Evolutionary conservation across 164 flowering plant species (phyloP).

Genomic region (Cinnamomum micranthum): DNA sequence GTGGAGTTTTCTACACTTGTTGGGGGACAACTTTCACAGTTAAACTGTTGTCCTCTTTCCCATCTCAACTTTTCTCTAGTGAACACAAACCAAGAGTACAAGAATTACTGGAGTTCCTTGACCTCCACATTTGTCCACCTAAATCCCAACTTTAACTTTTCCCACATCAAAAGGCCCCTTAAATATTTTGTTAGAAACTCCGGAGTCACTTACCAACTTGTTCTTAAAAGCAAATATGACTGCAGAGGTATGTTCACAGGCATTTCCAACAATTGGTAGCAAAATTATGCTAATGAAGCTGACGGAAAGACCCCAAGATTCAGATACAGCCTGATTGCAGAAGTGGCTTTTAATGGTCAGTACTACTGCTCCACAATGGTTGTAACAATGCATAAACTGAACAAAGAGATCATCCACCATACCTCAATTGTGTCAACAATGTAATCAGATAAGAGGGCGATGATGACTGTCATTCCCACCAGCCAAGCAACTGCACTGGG

Average conservation of each 20-base stretch:
- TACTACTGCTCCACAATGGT: background rate
- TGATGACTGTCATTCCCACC: constrained; percentile 51
- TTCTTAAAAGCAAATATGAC: constrained; percentile 84
- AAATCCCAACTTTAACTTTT: too few relatives aligned
- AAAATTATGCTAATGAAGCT: constrained; percentile 85
- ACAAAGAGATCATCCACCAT: background rate
- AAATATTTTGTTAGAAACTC: background rate
- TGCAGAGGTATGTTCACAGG: constrained; percentile 92
- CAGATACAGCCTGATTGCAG: constrained; percentile 58
- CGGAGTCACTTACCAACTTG: constrained; percentile 60
- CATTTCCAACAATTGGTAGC: constrained; percentile 93
- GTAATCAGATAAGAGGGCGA: constrained; percentile 71
- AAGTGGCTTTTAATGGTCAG: background rate
- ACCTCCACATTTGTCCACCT: too few relatives aligned
- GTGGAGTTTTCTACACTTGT: background rate
- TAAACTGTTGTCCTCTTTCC: too few relatives aligned
- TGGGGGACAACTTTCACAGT: background rate
- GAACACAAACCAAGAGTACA: too few relatives aligned
- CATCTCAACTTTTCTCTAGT: too few relatives aligned
- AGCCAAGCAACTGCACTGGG: constrained; percentile 68
- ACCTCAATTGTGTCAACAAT: constrained; percentile 89
- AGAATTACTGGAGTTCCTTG: background rate
- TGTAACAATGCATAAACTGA: background rate
- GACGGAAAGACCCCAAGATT: constrained; percentile 80
- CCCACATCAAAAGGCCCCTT: too few relatives aligned